These are phyloP conservation scores for Epichloe glyceriae DNA, from an alignment of 2,329 filamentous ascomycete genomes.

Conservation along the genomic window DNA sequence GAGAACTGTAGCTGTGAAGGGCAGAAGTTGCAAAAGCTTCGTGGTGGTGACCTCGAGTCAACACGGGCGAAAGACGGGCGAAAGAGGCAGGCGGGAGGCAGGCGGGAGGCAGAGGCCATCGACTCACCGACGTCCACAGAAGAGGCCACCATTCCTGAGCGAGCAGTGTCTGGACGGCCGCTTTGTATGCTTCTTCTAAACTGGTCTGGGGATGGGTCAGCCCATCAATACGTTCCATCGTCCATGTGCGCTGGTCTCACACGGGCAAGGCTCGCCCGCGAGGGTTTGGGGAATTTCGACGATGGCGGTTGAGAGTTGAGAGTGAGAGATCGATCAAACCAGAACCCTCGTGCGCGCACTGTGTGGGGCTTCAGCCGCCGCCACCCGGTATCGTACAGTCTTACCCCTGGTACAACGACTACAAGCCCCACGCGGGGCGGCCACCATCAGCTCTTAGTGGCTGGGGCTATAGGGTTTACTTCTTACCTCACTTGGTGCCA, in stretches of 20 bases:
- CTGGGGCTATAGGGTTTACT: too few species aligned
- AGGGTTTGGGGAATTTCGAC: neutral
- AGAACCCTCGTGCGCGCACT: too few species aligned
- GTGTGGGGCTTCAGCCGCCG: too few species aligned
- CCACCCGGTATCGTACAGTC: too few species aligned
- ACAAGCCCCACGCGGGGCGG: too few species aligned
- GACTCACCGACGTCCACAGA: slow-evolving; percentile 4
- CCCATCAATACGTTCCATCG: slow-evolving; percentile 6
- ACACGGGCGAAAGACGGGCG: neutral
- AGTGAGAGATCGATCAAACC: neutral
- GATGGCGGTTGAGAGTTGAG: neutral
- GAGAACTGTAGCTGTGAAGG: slow-evolving; percentile 10
- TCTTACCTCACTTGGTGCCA: too few species aligned
- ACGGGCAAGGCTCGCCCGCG: neutral
- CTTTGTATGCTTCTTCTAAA: neutral
- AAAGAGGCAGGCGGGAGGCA: neutral
- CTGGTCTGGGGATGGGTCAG: slow-evolving; percentile 6
- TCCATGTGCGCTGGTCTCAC: slow-evolving; percentile 4
- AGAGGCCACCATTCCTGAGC: slow-evolving; percentile 2
- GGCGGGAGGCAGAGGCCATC: slow-evolving; percentile 2
- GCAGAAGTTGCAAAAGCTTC: slow-evolving; percentile 7
- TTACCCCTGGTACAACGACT: too few species aligned
- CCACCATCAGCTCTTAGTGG: too few species aligned
- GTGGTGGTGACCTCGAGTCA: slow-evolving; percentile 4
- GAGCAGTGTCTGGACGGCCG: neutral